Base-by-base conservation (phyloP, 352 stramenopile species). In the Blastocystis sp. region DNA sequence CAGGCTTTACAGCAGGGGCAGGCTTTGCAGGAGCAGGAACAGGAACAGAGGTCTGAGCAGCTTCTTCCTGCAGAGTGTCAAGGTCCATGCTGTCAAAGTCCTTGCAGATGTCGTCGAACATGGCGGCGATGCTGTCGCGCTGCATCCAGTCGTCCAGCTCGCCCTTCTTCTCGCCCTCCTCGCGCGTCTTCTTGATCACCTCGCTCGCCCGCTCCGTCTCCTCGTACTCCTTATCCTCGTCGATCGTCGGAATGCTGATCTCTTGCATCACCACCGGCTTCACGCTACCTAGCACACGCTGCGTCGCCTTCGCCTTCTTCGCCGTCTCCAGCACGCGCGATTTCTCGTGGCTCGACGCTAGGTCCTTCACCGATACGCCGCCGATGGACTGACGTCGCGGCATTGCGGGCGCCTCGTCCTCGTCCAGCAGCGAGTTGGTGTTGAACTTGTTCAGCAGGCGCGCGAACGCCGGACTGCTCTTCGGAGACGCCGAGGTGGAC, bases 211-310 rank as follows among this genome's bases (percentile, higher is more conserved):
- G 54, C 74, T 66, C 57, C 1, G 43, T 43, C 38, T 52, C 21
- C 7, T 38, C 19, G 60, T 64, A 43, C 28, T 84, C 74, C 28
- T 19, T 28, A 19, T 84, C 74, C 28, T 84, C 74, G 9, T 84
- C 52, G 38, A 84, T 84, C 17, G 74, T 84, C 0, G 74, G 38
- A 52, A 45, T 68, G 10, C 54, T 48, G 34, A 84, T 69, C n/a
- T 84, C 74, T 7, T 69, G 74, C 74, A 84, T 84, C 60, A 48
- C 1, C 59, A 84, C 54, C 11, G 74, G 74, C 28, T 84, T 84
- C 40, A 84, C 74, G 45, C 57, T 52, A 34, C 74, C 74, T 1
- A 24, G 21, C 40, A 28, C 7, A 1, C 34, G 38, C 60, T 68
- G 14, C 34, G 38, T 42, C 14, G 9, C n/a, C 38, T 11, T 38